Evolutionary conservation across 257 asterid species (phyloP).

Genomic region (Ocimum tenuiflorum): DNA sequence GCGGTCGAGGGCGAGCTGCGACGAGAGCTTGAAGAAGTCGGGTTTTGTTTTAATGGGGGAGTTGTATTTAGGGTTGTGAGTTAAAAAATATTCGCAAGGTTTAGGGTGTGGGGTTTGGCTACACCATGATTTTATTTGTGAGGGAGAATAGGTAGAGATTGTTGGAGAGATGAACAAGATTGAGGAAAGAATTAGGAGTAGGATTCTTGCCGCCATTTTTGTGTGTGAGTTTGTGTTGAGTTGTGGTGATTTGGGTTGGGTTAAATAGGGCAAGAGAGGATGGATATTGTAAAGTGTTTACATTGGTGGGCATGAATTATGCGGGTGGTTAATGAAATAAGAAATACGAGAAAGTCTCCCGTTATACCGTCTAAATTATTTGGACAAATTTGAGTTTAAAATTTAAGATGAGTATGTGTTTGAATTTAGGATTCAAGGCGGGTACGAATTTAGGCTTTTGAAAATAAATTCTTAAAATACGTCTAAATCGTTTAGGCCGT

Average conservation of each 20-base stretch:
- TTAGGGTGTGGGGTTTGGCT: slow-evolving; percentile 65
- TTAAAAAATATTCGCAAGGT: slow-evolving; percentile 54
- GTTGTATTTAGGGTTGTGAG: slow-evolving; percentile 37
- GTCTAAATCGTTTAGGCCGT: too few relatives aligned
- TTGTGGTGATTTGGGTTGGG: slow-evolving; percentile 6
- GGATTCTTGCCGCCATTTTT: slow-evolving; percentile 24
- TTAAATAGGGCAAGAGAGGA: slow-evolving; percentile 24
- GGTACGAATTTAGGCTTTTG: too few relatives aligned
- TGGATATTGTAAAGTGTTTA: background rate
- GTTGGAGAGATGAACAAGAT: slow-evolving; percentile 26
- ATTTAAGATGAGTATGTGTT: too few relatives aligned
- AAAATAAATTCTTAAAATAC: background rate
- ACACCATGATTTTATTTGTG: slow-evolving; percentile 54
- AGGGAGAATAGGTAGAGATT: slow-evolving; percentile 19
- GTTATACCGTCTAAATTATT: too few relatives aligned
- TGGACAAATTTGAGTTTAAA: too few relatives aligned
- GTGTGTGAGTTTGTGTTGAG: background rate
- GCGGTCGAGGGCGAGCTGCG: slow-evolving; percentile 53
- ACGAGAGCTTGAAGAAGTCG: slow-evolving; percentile 52
- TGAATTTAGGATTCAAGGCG: too few relatives aligned
- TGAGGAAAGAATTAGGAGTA: slow-evolving; percentile 19
- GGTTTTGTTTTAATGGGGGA: slow-evolving; percentile 38
- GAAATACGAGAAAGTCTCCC: too few relatives aligned
- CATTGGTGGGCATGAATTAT: background rate
- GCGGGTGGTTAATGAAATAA: slow-evolving; percentile 18